These are phyloP conservation scores for Daldinia vernicosa DNA, from an alignment of 495 filamentous ascomycete genomes.

Conservation along the genomic window DNA sequence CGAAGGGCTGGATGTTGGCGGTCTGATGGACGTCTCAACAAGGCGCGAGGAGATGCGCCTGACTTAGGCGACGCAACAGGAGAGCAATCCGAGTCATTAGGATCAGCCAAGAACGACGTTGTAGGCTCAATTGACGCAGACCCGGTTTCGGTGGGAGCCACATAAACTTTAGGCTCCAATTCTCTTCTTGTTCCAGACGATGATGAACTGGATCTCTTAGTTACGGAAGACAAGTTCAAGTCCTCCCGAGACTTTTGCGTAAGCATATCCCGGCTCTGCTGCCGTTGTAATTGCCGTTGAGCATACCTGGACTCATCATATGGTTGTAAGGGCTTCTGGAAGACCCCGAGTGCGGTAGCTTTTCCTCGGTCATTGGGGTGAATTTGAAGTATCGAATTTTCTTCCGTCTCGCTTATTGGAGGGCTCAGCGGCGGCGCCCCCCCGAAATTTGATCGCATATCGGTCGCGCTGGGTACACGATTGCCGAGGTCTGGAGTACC, in stretches of 20 bases:
- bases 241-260: conserved; percentile 49
- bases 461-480: conserved; percentile 44
- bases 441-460: conserved; percentile 57
- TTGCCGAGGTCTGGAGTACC: conserved; percentile 44
- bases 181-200: conserved; percentile 40
- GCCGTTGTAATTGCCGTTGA: conserved; percentile 80
- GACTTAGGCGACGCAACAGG: conserved; percentile 31
- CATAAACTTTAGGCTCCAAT: conserved; percentile 30
- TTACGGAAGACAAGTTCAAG: conserved; percentile 40
- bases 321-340: conserved; percentile 76
- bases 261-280: conserved; percentile 69
- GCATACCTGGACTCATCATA: conserved; percentile 89
- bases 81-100: conserved; percentile 46
- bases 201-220: conserved; percentile 47
- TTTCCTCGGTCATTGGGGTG: conserved; percentile 83
- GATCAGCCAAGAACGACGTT: conserved; percentile 49
- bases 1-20: conserved; percentile 58
- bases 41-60: conserved; percentile 39
- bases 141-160: conserved; percentile 19
- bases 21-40: conserved; percentile 53
- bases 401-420: conserved; percentile 73
- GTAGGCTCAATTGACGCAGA: conserved; percentile 48
- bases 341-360: conserved; percentile 84
- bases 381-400: conserved; percentile 66
- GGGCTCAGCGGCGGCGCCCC: conserved; percentile 74